Evolutionary conservation across 148 eudicot species (phyloP).

Genomic region (Amaranthus cruentus): DNA sequence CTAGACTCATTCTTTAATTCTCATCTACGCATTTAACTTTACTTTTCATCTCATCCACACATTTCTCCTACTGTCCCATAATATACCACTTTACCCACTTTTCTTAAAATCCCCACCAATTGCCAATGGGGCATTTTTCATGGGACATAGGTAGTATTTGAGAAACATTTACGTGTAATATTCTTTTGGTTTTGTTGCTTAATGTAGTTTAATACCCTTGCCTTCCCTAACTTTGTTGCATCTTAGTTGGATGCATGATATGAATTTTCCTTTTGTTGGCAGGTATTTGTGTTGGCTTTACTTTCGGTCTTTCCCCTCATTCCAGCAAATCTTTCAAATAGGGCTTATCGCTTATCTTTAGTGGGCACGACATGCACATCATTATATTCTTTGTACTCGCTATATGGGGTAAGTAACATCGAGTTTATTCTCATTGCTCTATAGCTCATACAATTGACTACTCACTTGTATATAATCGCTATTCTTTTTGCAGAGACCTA

Average conservation of each 20-base stretch:
- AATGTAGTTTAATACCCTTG: too few relatives aligned
- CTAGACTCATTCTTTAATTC: too few relatives aligned
- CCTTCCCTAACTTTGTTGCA: neutral
- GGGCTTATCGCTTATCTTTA: conserved; percentile 84
- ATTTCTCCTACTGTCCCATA: too few relatives aligned
- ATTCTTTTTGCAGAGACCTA: conserved; percentile 63
- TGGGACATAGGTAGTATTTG: too few relatives aligned
- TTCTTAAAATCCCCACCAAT: too few relatives aligned
- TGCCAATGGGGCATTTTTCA: too few relatives aligned
- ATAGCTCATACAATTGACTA: neutral
- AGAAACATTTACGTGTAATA: too few relatives aligned
- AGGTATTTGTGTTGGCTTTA: conserved; percentile 86
- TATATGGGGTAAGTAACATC: conserved; percentile 77
- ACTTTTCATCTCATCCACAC: too few relatives aligned
- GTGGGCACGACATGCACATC: conserved; percentile 91
- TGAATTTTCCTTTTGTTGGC: conserved; percentile 24
- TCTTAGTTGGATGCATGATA: conserved; percentile 10
- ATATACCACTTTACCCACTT: too few relatives aligned
- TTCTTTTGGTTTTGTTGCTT: too few relatives aligned
- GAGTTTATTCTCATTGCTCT: conserved; percentile 6
- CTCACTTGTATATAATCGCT: conserved; percentile 2
- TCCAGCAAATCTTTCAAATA: conserved; percentile 68
- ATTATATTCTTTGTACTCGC: conserved; percentile 75
- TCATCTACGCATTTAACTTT: too few relatives aligned
- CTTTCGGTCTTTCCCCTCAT: conserved; percentile 72